These are phyloP conservation scores for Sporothrix variecibatus DNA, from an alignment of 2,329 filamentous ascomycete genomes.

Conservation along the genomic window DNA sequence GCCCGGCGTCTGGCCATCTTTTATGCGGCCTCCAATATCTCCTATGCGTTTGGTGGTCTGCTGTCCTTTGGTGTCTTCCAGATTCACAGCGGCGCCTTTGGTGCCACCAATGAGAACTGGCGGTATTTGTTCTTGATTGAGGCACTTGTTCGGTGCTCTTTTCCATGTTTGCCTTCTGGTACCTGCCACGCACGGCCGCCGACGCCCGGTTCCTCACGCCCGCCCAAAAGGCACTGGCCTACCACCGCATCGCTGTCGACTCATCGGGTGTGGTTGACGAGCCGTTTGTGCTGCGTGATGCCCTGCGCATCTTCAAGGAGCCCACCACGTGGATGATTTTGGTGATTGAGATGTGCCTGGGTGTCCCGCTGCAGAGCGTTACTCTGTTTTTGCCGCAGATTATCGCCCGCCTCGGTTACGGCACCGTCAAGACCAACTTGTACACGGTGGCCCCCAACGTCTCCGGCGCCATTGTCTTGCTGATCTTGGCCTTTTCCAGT, in stretches of 20 bases:
- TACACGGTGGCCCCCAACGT: conserved; percentile 82
- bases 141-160: conserved; percentile 59
- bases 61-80: conserved; percentile 51
- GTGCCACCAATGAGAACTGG: conserved; percentile 45
- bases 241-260: conserved; percentile 74
- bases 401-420: conserved; percentile 31
- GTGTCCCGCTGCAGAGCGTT: conserved; percentile 59
- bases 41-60: conserved; percentile 32
- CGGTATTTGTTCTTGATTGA: conserved; percentile 58
- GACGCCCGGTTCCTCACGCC: conserved; percentile 63
- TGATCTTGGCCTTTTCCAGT: conserved; percentile 70
- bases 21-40: conserved; percentile 34
- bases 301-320: conserved; percentile 53
- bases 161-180: conserved; percentile 66
- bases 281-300: conserved; percentile 52
- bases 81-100: conserved; percentile 44
- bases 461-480: conserved; percentile 69
- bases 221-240: conserved; percentile 68
- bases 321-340: conserved; percentile 54
- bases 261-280: conserved; percentile 64
- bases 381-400: conserved; percentile 33
- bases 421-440: conserved; percentile 66
- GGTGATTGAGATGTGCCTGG: conserved; percentile 59
- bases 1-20: conserved; percentile 71
- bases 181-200: conserved; percentile 64